A percentile compares a stretch with the other conserved stretches of the same genome.
Evolutionary conservation across 1,139 yeast species (phyloP).

Genomic region (Candida tropicalis): DNA sequence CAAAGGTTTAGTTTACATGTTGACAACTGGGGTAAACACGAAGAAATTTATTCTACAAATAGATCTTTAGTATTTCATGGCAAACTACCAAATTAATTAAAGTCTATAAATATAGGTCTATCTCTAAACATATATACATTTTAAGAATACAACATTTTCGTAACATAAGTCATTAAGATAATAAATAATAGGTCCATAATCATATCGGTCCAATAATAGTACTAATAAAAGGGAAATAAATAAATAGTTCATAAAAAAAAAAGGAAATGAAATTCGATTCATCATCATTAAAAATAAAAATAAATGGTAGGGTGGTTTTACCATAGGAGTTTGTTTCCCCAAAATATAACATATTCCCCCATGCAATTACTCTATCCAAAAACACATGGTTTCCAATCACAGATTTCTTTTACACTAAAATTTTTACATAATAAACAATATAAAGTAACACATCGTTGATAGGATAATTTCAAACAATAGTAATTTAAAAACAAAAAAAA

Average conservation of each 20-base stretch:
- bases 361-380: neutral
- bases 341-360: neutral
- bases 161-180: neutral
- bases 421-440: conserved; percentile 3
- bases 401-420: conserved; percentile 4
- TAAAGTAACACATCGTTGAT: neutral
- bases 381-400: neutral
- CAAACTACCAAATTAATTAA: neutral
- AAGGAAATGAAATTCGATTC: neutral
- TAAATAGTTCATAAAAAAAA: neutral
- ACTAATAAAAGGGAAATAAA: neutral
- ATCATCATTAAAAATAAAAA: neutral
- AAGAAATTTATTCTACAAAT: conserved; percentile 28
- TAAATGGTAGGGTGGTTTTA: neutral
- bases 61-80: conserved; percentile 9
- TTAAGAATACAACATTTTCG: neutral
- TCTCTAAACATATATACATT: neutral
- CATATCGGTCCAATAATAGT: neutral
- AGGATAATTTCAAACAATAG: conserved; percentile 1
- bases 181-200: neutral
- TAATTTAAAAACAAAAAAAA: neutral
- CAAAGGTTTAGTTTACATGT: conserved; percentile 14
- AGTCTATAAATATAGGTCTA: neutral
- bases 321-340: no score
- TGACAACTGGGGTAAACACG: conserved; percentile 37